Percentiles rank a stretch among this genome's conserved stretches.
These are phyloP conservation scores for Saccharomycopsis crataegensis DNA, from an alignment of 1,139 yeast species.

Conservation along the genomic window DNA sequence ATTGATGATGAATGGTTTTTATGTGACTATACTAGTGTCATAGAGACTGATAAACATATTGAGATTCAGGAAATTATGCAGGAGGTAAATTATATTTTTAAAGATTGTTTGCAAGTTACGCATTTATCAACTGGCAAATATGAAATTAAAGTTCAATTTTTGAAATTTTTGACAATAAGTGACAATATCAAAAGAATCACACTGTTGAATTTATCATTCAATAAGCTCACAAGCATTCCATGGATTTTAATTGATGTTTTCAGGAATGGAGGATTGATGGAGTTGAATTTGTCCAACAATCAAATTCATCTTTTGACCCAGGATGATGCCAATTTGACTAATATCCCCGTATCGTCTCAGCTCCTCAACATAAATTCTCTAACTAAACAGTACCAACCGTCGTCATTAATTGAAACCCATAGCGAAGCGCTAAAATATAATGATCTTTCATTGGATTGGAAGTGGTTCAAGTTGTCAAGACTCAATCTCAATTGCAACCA, in stretches of 20 bases:
- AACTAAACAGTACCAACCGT: too few species aligned
- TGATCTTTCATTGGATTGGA: not conserved
- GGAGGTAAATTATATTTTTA: not conserved
- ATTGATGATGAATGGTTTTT: conserved; percentile 28
- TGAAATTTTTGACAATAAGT: conserved; percentile 21
- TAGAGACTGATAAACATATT: not conserved
- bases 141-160: conserved; percentile 29
- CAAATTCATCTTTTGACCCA: not conserved
- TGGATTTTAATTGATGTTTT: conserved; percentile 3
- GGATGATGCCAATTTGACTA: too few species aligned
- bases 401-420: not conserved
- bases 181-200: not conserved
- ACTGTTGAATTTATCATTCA: conserved; percentile 25
- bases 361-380: too few species aligned
- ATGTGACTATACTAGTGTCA: not conserved
- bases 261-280: not conserved
- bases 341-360: too few species aligned
- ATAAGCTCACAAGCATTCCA: conserved; percentile 16
- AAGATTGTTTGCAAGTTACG: not conserved
- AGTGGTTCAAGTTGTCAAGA: conserved; percentile 8
- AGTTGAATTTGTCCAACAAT: conserved; percentile 30
- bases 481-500: conserved; percentile 45
- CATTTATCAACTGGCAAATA: conserved; percentile 27
- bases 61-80: not conserved
- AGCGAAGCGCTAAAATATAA: conserved; percentile 8